Conservation (phyloP, 1,139 yeast species). For the Suhomyces choctaworum region DNA sequence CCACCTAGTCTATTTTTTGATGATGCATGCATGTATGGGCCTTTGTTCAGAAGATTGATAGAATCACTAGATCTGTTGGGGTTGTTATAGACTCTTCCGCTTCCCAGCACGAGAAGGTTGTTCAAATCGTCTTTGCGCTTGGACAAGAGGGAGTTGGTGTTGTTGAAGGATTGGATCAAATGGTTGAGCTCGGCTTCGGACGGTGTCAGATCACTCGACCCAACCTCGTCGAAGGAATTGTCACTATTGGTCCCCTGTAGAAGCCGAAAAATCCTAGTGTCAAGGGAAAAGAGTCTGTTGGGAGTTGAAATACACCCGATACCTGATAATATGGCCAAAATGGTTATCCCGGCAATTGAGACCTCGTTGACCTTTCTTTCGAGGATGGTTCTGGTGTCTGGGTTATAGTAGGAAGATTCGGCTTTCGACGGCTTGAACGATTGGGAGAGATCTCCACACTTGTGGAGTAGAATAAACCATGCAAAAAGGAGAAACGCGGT, state of each 20-base stretch:
- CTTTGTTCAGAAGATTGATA: conserved; percentile 1
- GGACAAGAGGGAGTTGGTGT: conserved; percentile 35
- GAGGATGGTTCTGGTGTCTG: conserved; percentile 27
- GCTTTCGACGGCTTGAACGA: conserved; percentile 25
- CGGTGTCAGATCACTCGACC: not conserved
- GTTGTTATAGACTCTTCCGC: conserved; percentile 33
- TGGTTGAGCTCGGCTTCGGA: conserved; percentile 28
- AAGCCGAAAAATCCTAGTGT: conserved; percentile 8
- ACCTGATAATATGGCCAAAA: conserved; percentile 72
- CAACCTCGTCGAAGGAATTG: not conserved
- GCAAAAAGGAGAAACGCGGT: conserved; percentile 18
- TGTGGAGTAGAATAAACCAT: conserved; percentile 39
- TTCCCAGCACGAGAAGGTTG: conserved; percentile 19
- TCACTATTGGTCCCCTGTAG: not conserved
- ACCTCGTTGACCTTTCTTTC: conserved; percentile 57
- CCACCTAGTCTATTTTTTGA: conserved; percentile 22
- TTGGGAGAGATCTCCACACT: conserved; percentile 39
- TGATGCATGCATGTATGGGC: not conserved
- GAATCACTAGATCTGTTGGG: conserved; percentile 18
- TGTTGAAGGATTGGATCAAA: conserved; percentile 39
- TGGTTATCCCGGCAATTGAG: conserved; percentile 69
- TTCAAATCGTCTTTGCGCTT: conserved; percentile 37
- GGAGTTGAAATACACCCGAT: conserved; percentile 76
- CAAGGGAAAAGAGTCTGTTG: conserved; percentile 22
- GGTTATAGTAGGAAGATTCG: conserved; percentile 11